A percentile compares a stretch with the other conserved stretches of the same genome.
Conservation (phyloP, 139 green algal genomes). For the Bryopsis sp. region DNA sequence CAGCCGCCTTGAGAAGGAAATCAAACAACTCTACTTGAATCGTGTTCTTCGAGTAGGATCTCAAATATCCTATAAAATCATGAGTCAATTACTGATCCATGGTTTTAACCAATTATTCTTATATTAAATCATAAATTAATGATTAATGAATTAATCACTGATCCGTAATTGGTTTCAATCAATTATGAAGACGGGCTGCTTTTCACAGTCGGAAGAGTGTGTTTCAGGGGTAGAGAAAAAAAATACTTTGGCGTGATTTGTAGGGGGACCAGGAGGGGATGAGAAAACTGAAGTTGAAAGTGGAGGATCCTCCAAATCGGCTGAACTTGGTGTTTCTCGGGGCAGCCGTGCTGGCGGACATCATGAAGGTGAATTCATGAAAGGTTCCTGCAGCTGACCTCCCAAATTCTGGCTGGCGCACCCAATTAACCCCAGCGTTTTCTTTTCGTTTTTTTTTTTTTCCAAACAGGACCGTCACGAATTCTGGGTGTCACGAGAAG, state of each 20-base stretch:
- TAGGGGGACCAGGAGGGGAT: slow-evolving; percentile 37
- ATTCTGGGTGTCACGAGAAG: slow-evolving; percentile 59
- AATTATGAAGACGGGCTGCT: background rate
- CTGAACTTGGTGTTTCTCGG: slow-evolving; percentile 71
- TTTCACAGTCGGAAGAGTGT: background rate
- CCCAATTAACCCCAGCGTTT: too few relatives aligned
- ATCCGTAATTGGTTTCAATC: background rate
- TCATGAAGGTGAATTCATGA: slow-evolving; percentile 71
- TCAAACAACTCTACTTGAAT: slow-evolving; percentile 44
- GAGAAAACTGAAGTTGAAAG: slow-evolving; percentile 48
- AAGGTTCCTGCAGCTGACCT: too few relatives aligned
- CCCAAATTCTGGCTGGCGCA: too few relatives aligned
- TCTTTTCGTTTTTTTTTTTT: slow-evolving; percentile 11
- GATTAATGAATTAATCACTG: background rate
- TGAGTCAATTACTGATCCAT: background rate
- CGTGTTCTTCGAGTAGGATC: background rate
- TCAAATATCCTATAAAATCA: background rate
- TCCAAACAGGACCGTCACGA: slow-evolving; percentile 37
- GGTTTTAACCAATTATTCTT: slow-evolving; percentile 20
- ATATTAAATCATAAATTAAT: background rate
- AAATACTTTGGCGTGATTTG: too few relatives aligned
- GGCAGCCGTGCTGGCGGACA: slow-evolving; percentile 65
- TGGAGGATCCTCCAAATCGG: slow-evolving; percentile 59
- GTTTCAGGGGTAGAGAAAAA: too few relatives aligned
- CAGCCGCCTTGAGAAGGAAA: slow-evolving; percentile 54